Evolutionary conservation across 345 rosid species (phyloP), one percentile per base, ranked within the genome.

Genomic region (Gossypium raimondii): DNA sequence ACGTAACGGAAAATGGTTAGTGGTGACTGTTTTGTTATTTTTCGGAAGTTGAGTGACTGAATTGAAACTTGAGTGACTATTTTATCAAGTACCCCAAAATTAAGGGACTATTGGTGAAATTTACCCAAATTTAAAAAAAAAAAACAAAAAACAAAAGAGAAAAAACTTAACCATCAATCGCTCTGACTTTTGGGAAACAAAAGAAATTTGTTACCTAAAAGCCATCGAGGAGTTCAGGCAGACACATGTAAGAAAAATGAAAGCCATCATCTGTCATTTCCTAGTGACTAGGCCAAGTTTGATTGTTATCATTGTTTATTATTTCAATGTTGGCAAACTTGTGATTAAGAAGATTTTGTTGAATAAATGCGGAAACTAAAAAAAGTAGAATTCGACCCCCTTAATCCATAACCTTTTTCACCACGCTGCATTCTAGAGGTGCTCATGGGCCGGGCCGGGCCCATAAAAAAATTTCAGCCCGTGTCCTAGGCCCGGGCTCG

Each of bases 171-270:
- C 45, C 55, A 41, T 17, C 63, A 48, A 57, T 53, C 48, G 50
- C 41, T 60, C 16, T 17, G 53, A 14, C 58, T 70, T n/a, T 56
- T 56, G 17, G 66, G 14, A 10, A 58, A 57, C 4, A 10, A 25
- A 6, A 9, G 25, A 6, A 24, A 2, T 12, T 66, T 48, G 22
- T 63, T 51, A 78, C 73, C 78, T 57, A 59, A 70, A 74, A 72
- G 18, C 14, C 29, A 65, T 25, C 38, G 25, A 45, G 78, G 77
- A 59, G 52, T 22, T 69, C 66, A 58, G 24, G 66, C 41, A 58
- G 2, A 20, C 34, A 13, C 9, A 57, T 18, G 75, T 24, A 55
- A 2, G 56, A 18, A 29, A 56, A 56, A 34, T 38, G 52, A 66
- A n/a, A 20, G 25, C 9, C 13, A 64, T 24, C 70, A 11, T 11